Conservation (phyloP, 371 early-diverging fungal species). For the Apophysomyces trapeziformis region DNA sequence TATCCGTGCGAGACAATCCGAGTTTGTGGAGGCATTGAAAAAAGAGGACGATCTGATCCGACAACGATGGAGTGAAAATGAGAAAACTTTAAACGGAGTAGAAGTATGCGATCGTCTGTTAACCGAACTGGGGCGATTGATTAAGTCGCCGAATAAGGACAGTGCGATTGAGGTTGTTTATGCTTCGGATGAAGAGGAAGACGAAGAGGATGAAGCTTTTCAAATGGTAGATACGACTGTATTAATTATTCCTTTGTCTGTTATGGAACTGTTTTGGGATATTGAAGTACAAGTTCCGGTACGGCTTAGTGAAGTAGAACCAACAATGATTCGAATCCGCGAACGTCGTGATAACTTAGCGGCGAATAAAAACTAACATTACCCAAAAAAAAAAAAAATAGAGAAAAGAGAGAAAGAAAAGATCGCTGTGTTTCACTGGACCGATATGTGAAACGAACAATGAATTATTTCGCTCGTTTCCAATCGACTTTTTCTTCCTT, state of each 20-base stretch:
- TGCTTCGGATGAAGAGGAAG: slow-evolving; percentile 5
- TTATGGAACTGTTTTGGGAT: slow-evolving; percentile 26
- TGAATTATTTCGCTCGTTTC: not conserved
- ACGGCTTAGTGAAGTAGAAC: slow-evolving; percentile 15
- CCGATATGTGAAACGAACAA: slow-evolving; percentile 5
- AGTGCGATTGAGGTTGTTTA: slow-evolving; percentile 18
- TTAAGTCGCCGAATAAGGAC: slow-evolving; percentile 2
- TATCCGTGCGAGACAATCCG: slow-evolving; percentile 19
- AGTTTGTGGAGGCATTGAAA: slow-evolving; percentile 16
- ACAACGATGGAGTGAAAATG: slow-evolving; percentile 10
- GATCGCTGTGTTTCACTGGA: slow-evolving; percentile 5
- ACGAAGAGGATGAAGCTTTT: not conserved
- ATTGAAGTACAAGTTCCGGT: slow-evolving; percentile 18
- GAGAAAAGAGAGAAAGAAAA: not conserved
- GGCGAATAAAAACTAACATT: slow-evolving; percentile 1
- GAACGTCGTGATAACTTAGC: slow-evolving; percentile 3
- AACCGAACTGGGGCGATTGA: not conserved
- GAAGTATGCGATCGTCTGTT: slow-evolving; percentile 11
- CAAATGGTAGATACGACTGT: slow-evolving; percentile 18
- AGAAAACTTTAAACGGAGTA: not conserved
- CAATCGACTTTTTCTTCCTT: not conserved
- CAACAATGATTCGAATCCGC: slow-evolving; percentile 9
- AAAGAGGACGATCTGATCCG: slow-evolving; percentile 8
- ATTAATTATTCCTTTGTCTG: slow-evolving; percentile 16
- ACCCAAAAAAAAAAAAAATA: not conserved